A percentile compares a stretch with the other conserved stretches of the same genome.
phyloP scores from a whole-genome alignment of 345 rosid genomes.

The Melaleuca alternifolia region DNA sequence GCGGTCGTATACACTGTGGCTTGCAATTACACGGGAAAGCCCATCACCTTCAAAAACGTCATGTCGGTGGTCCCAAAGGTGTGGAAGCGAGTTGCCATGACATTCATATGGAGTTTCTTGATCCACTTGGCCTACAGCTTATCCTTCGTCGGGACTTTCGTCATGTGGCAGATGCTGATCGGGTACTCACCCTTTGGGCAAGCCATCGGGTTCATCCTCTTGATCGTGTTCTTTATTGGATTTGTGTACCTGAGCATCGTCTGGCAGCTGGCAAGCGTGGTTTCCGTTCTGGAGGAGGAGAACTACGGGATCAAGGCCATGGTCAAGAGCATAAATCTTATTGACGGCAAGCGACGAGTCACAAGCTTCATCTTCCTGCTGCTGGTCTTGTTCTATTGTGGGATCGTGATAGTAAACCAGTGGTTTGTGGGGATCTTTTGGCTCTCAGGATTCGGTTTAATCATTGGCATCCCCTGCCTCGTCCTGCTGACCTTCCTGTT shows the following conservation, averaged over 20 bases:
- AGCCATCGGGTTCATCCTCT: neutral
- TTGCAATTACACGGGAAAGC: constrained; percentile 21
- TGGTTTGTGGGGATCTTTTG: neutral
- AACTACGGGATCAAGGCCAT: constrained; percentile 32
- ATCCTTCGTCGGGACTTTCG: neutral
- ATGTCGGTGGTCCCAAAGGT: constrained; percentile 32
- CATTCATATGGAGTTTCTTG: constrained; percentile 24
- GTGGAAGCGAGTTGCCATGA: constrained; percentile 44
- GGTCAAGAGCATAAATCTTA: constrained; percentile 23
- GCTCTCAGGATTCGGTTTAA: neutral
- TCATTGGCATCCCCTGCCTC: constrained; percentile 9
- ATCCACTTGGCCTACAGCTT: constrained; percentile 10
- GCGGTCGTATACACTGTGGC: constrained; percentile 41
- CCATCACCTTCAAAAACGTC: constrained; percentile 21
- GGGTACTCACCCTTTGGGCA: neutral
- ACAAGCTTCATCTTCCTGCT: constrained; percentile 5
- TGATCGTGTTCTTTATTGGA: constrained; percentile 6
- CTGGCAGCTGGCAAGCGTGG: constrained; percentile 42
- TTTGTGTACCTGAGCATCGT: constrained; percentile 22
- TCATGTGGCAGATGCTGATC: neutral
- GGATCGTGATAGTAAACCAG: constrained; percentile 2
- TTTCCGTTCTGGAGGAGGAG: constrained; percentile 44
- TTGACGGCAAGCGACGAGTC: constrained; percentile 28
- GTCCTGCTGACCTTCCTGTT: constrained; percentile 14
- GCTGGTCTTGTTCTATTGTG: neutral